Evolutionary conservation across 2,329 filamentous ascomycete genomes (phyloP).

Genomic region (Colletotrichum higginsianum): DNA sequence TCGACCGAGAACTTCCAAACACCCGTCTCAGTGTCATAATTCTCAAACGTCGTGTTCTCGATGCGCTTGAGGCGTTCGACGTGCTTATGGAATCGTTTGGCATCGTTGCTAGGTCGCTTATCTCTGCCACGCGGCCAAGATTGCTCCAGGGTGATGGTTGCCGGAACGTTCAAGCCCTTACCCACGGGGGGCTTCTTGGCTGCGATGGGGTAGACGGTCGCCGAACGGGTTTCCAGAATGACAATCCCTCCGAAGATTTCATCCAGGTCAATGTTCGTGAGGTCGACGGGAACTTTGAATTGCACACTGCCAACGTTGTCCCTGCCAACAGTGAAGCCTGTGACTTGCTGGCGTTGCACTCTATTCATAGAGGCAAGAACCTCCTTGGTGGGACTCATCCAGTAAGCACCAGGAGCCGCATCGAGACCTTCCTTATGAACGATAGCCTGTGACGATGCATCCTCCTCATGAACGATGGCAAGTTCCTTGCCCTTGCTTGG

Average conservation of each 20-base stretch:
- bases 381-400: slow-evolving; percentile 83
- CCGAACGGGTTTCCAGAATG: slow-evolving; percentile 80
- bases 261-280: slow-evolving; percentile 84
- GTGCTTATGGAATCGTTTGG: slow-evolving; percentile 84
- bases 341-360: slow-evolving; percentile 81
- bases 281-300: slow-evolving; percentile 87
- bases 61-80: slow-evolving; percentile 85
- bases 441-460: slow-evolving; percentile 52
- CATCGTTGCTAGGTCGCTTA: slow-evolving; percentile 67
- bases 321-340: slow-evolving; percentile 85
- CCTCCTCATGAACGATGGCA: slow-evolving; percentile 83
- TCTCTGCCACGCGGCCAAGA: slow-evolving; percentile 86
- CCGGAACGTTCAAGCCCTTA: slow-evolving; percentile 92
- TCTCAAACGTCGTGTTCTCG: slow-evolving; percentile 83
- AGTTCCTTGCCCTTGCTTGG: slow-evolving; percentile 83
- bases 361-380: slow-evolving; percentile 86
- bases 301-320: slow-evolving; percentile 84
- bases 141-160: slow-evolving; percentile 89
- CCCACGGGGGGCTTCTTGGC: slow-evolving; percentile 86
- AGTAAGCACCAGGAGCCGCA: slow-evolving; percentile 82
- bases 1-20: slow-evolving; percentile 95
- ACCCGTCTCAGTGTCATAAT: slow-evolving; percentile 84
- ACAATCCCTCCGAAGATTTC: slow-evolving; percentile 85
- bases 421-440: slow-evolving; percentile 52
- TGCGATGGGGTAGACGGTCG: slow-evolving; percentile 87